phyloP scores from a whole-genome alignment of 768 basidiomycete genomes.

The Phlegmacium glaucopus region DNA sequence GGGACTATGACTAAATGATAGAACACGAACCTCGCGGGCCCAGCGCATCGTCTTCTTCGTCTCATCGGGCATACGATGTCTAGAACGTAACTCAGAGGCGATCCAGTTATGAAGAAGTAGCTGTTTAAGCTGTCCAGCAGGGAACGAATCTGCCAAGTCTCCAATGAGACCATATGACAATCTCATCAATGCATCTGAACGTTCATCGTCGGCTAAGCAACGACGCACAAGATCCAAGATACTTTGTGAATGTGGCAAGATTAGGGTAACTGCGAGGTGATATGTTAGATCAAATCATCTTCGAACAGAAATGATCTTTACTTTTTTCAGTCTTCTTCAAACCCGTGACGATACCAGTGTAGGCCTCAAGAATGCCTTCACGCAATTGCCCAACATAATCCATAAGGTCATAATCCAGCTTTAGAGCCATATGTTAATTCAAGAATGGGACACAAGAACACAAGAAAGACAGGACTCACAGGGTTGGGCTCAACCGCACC shows the following conservation, averaged over 20 bases:
- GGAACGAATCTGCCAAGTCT: slow-evolving; percentile 89
- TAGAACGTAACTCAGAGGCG: slow-evolving; percentile 66
- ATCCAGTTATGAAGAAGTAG: slow-evolving; percentile 79
- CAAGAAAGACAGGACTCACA: slow-evolving; percentile 44
- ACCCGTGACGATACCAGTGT: slow-evolving; percentile 90
- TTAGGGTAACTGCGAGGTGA: slow-evolving; percentile 36
- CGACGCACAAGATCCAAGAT: slow-evolving; percentile 83
- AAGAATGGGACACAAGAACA: background rate
- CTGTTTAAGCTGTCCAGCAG: slow-evolving; percentile 77
- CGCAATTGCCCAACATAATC: slow-evolving; percentile 90
- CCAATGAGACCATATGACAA: slow-evolving; percentile 84
- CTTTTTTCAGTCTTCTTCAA: slow-evolving; percentile 83
- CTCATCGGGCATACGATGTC: slow-evolving; percentile 69
- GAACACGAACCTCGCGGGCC: slow-evolving; percentile 78
- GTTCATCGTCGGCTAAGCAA: slow-evolving; percentile 77
- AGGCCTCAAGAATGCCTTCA: slow-evolving; percentile 96
- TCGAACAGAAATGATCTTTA: slow-evolving; percentile 20
- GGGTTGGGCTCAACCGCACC: slow-evolving; percentile 85
- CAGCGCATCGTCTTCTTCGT: slow-evolving; percentile 89
- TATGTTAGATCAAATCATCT: slow-evolving; percentile 8
- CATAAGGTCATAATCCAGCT: slow-evolving; percentile 85
- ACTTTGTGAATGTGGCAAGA: slow-evolving; percentile 66
- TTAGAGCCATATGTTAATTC: slow-evolving; percentile 7
- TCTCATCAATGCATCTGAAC: slow-evolving; percentile 72
- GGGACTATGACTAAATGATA: background rate